Evolutionary conservation across 2,329 filamentous ascomycete genomes (phyloP).

Genomic region (Parastagonospora nodorum): DNA sequence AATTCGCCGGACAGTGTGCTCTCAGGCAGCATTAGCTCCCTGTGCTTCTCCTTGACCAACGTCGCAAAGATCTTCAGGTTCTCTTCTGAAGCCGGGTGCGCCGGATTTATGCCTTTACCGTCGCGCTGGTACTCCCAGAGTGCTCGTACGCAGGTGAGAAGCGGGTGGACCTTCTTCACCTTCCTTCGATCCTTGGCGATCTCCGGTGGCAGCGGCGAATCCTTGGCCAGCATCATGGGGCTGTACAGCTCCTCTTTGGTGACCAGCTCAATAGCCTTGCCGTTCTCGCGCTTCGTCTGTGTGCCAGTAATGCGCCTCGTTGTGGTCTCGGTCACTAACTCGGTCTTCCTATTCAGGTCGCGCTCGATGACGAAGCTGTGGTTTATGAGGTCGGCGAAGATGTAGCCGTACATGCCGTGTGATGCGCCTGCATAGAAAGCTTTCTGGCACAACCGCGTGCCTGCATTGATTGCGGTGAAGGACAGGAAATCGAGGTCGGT

Average conservation of each 20-base stretch:
- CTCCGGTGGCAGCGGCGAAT: constrained; percentile 70
- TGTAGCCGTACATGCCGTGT: constrained; percentile 91
- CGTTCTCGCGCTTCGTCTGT: constrained; percentile 64
- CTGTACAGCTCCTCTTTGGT: constrained; percentile 92
- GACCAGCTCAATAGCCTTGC: constrained; percentile 79
- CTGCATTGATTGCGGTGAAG: constrained; percentile 81
- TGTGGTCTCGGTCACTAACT: constrained; percentile 69
- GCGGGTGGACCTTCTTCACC: constrained; percentile 75
- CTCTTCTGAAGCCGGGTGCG: constrained; percentile 49
- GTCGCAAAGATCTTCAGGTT: constrained; percentile 75
- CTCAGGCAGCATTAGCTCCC: constrained; percentile 59
- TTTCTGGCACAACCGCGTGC: constrained; percentile 75
- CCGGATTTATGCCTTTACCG: constrained; percentile 49
- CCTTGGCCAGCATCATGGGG: constrained; percentile 83
- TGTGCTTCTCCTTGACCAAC: constrained; percentile 77
- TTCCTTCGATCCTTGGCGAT: constrained; percentile 72
- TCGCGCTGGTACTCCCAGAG: constrained; percentile 82
- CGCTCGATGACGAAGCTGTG: constrained; percentile 91
- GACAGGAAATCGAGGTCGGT: constrained; percentile 81
- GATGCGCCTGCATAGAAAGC: constrained; percentile 89
- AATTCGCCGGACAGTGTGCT: constrained; percentile 62
- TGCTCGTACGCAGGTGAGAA: constrained; percentile 84
- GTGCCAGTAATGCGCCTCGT: constrained; percentile 78
- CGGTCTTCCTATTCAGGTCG: constrained; percentile 69
- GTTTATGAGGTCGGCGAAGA: constrained; percentile 89